phyloP scores from a whole-genome alignment of 202 grass and related monocot genomes.

The Panicum hallii region DNA sequence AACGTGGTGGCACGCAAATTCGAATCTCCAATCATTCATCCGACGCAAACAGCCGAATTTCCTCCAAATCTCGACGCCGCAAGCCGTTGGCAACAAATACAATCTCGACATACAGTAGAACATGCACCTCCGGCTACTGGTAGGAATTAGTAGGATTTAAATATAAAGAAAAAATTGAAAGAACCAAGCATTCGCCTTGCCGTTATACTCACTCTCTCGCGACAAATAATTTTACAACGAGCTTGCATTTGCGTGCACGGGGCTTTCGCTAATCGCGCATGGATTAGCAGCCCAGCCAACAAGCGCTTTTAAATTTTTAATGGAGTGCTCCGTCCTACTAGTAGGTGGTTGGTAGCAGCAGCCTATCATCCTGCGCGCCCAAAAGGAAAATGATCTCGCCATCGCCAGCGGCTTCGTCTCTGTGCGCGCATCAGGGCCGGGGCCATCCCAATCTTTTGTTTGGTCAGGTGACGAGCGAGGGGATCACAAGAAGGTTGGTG shows the following conservation, averaged over 20 bases:
- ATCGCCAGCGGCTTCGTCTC: no score
- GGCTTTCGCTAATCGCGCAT: not conserved
- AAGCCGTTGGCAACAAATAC: not conserved
- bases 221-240: slow-evolving; percentile 24
- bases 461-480: no score
- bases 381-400: not conserved
- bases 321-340: not conserved
- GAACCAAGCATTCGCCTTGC: slow-evolving; percentile 28
- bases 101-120: not conserved
- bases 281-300: not conserved
- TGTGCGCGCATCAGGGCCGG: not conserved
- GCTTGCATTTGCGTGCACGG: slow-evolving; percentile 5
- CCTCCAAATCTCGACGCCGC: not conserved
- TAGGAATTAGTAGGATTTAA: not conserved
- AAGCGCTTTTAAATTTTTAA: not conserved
- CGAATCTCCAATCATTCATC: slow-evolving; percentile 40
- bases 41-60: not conserved
- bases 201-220: slow-evolving; percentile 17
- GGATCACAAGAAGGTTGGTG: not conserved
- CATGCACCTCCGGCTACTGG: not conserved
- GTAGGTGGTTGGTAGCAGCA: not conserved
- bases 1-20: not conserved
- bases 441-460: no score
- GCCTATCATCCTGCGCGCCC: slow-evolving; percentile 25
- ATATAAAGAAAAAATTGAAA: slow-evolving; percentile 9